phyloP scores from a whole-genome alignment of 179 eudicot species.

The Beta lomatogona region DNA sequence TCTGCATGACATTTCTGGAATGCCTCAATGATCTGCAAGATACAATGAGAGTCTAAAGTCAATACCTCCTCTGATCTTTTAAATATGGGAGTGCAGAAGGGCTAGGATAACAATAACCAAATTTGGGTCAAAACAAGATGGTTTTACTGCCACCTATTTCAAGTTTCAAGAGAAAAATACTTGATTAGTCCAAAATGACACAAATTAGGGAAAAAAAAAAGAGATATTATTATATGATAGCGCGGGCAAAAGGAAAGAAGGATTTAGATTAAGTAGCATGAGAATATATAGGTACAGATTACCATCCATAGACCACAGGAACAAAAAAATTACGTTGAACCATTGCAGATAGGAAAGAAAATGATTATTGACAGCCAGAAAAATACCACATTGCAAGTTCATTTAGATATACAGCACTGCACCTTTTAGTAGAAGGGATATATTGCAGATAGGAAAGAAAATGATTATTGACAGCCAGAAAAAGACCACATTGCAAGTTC shows the following conservation, averaged over 20 bases:
- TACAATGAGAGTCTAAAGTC: neutral
- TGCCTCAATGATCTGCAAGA: conserved; percentile 72
- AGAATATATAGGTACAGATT: too few species aligned
- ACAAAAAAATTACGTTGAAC: neutral
- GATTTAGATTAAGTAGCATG: neutral
- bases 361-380: neutral
- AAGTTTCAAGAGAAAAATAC: neutral
- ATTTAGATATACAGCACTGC: neutral
- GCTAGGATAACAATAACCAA: neutral
- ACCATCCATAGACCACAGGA: neutral
- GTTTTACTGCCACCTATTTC: too few species aligned
- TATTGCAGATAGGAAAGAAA: too few species aligned
- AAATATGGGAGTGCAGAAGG: neutral
- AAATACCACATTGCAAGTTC: neutral
- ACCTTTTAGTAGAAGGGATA: neutral
- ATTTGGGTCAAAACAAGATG: neutral
- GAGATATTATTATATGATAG: neutral
- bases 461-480: too few species aligned
- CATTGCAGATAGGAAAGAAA: neutral
- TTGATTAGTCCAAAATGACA: neutral
- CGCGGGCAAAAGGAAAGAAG: neutral
- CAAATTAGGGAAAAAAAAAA: neutral
- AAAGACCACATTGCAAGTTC: too few species aligned
- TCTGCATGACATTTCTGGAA: conserved; percentile 89
- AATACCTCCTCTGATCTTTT: neutral